A percentile compares a stretch with the other conserved stretches of the same genome.
Evolutionary conservation across 805 yeast species (phyloP).

Genomic region (Candida gorgasii): DNA sequence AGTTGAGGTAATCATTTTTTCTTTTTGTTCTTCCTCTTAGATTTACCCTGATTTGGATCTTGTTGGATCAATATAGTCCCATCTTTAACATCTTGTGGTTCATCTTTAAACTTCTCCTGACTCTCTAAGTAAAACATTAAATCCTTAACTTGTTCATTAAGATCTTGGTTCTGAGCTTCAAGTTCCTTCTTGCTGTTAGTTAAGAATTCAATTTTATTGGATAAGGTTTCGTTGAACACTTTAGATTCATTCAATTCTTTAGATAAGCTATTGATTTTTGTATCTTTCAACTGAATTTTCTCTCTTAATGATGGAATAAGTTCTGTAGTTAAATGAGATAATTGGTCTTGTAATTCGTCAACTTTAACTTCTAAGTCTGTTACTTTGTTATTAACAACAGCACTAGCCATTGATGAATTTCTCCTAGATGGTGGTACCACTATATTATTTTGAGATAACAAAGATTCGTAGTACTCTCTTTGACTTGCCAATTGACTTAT

Average conservation of each 20-base stretch:
- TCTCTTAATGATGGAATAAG: slow-evolving; percentile 34
- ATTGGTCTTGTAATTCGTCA: slow-evolving; percentile 26
- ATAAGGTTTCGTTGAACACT: slow-evolving; percentile 40
- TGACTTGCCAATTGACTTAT: slow-evolving; percentile 84
- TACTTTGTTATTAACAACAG: slow-evolving; percentile 8
- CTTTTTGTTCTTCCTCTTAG: slow-evolving; percentile 21
- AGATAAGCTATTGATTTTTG: slow-evolving; percentile 27
- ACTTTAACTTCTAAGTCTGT: slow-evolving; percentile 30
- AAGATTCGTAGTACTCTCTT: slow-evolving; percentile 72
- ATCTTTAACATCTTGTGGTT: slow-evolving; percentile 69
- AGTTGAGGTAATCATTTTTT: slow-evolving; percentile 8
- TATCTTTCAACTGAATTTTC: slow-evolving; percentile 31
- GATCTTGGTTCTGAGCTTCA: slow-evolving; percentile 44
- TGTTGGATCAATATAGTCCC: slow-evolving; percentile 59
- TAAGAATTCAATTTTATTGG: slow-evolving; percentile 37
- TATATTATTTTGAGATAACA: slow-evolving; percentile 24
- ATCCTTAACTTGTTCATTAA: slow-evolving; percentile 68
- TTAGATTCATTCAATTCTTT: slow-evolving; percentile 34
- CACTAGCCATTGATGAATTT: slow-evolving; percentile 18
- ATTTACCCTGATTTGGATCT: slow-evolving; percentile 18
- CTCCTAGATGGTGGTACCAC: slow-evolving; percentile 19
- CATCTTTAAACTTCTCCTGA: slow-evolving; percentile 68
- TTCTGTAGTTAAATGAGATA: slow-evolving; percentile 25
- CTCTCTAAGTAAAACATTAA: slow-evolving; percentile 79
- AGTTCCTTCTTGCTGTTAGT: slow-evolving; percentile 28